Conservation (phyloP, 805 yeast species). For the Candida quercuum region DNA sequence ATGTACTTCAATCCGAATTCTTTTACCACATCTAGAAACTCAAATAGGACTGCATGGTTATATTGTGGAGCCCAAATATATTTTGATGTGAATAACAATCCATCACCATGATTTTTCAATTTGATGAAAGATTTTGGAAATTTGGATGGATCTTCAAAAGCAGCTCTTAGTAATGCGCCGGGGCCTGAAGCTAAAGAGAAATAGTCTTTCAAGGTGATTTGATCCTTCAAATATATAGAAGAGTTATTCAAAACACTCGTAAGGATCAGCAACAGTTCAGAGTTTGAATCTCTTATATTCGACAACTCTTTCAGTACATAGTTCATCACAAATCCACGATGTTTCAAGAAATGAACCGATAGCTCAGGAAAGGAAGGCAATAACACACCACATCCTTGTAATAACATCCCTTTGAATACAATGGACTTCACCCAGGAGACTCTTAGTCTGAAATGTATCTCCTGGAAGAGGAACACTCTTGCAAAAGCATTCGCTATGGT, state of each 20-base stretch:
- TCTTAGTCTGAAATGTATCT: not conserved
- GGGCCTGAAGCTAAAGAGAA: not conserved
- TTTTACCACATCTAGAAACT: not conserved
- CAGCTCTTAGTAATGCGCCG: not conserved
- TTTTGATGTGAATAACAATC: conserved; percentile 2
- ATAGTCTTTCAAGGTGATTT: not conserved
- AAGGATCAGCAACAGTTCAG: not conserved
- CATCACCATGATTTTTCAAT: conserved; percentile 1
- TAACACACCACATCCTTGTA: not conserved
- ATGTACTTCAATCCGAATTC: conserved; percentile 1
- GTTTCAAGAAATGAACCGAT: not conserved
- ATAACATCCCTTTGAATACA: not conserved
- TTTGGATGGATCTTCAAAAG: not conserved
- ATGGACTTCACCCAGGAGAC: too few relatives aligned
- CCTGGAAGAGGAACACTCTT: not conserved
- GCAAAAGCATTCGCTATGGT: not conserved
- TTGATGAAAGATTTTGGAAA: conserved; percentile 1
- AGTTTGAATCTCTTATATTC: not conserved
- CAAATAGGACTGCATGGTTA: not conserved
- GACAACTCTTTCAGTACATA: not conserved
- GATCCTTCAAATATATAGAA: not conserved
- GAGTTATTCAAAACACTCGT: not conserved
- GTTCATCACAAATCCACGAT: conserved; percentile 2
- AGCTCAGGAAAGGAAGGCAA: not conserved
- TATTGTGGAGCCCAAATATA: conserved; percentile 2